Evolutionary conservation across 768 basidiomycete genomes (phyloP), one percentile per base, ranked within the genome.

Genomic region (Basidioascus undulatus): DNA sequence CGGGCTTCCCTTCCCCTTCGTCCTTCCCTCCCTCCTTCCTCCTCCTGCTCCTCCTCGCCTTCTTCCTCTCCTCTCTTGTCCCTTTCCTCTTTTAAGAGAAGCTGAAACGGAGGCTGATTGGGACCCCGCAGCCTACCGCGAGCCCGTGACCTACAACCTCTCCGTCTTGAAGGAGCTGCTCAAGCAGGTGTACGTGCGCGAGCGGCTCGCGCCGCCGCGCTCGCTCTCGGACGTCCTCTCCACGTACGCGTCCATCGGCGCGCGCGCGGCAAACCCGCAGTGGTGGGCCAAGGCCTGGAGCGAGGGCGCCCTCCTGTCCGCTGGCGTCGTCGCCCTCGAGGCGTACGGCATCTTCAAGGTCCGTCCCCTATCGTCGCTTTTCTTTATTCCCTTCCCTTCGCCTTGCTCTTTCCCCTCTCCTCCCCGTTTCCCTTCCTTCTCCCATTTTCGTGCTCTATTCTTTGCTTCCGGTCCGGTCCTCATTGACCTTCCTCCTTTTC

Each of bases 271-370:
- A 39, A 70, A 65, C 53, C 57, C 62, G 0, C 59, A 61, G 20
- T 76, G 71, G 55, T 71, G 72, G 68, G 65, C 71, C 6, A 62
- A 68, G 43, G 54, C 72, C 10, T 51, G 68, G 8, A 55, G 60
- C 48, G 70, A 61, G 32, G 78, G 78, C 7, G 71, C 77, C 48
- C 65, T 70, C 56, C 63, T 63, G 2, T 66, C 66, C 49, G 63
- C 82, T 15, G 74, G 70, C 8, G 56, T 81, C 15, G 78, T 80
- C 51, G 77, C 69, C 6, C 53, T 79, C 11, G 79, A 86, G 59
- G 81, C 78, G 28, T 86, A 82, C 53, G 72, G 74, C 13, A 74
- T 86, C 47, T 86, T 75, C 67, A 79, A n/a, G n/a, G n/a, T n/a
- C n/a, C n/a, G n/a, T n/a, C n/a, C n/a, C n/a, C n/a, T n/a, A n/a